phyloP scores from a whole-genome alignment of 2,329 filamentous ascomycete species.

The Colletotrichum sp. region DNA sequence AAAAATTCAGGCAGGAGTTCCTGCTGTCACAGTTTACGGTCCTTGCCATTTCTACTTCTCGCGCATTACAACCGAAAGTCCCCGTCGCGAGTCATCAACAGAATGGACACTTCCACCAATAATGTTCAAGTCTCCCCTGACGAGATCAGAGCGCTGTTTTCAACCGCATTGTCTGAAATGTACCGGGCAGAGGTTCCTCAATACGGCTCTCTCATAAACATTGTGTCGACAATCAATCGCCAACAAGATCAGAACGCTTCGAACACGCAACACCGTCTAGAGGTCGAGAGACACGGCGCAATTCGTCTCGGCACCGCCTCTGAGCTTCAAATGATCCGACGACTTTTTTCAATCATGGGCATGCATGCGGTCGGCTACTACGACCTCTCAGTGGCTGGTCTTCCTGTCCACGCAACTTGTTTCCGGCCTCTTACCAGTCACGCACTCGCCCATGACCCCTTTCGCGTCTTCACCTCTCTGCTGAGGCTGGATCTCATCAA shows the following conservation, averaged over 20 bases:
- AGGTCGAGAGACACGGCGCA: slow-evolving; percentile 46
- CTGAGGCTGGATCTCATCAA: slow-evolving; percentile 44
- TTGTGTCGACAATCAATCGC: slow-evolving; percentile 23
- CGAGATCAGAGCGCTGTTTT: slow-evolving; percentile 25
- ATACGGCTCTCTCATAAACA: slow-evolving; percentile 23
- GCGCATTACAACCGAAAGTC: background rate
- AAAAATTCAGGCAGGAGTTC: rapidly evolving
- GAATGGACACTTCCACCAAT: background rate
- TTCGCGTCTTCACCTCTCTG: slow-evolving; percentile 41
- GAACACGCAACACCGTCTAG: background rate
- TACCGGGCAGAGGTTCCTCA: slow-evolving; percentile 27
- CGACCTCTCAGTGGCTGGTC: slow-evolving; percentile 47
- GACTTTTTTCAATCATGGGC: slow-evolving; percentile 50
- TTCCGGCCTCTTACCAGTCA: slow-evolving; percentile 45
- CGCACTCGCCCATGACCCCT: slow-evolving; percentile 45
- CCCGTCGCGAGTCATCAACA: background rate
- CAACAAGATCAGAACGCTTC: background rate
- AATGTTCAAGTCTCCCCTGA: slow-evolving; percentile 9
- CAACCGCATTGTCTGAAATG: slow-evolving; percentile 26
- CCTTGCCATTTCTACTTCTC: background rate
- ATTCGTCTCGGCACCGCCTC: slow-evolving; percentile 50
- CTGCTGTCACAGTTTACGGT: background rate
- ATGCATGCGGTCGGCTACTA: slow-evolving; percentile 58
- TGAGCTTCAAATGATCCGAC: slow-evolving; percentile 45
- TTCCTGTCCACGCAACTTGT: slow-evolving; percentile 56